These are phyloP conservation scores for Exophiala calicioides DNA, from an alignment of 2,329 filamentous ascomycete species.

Conservation along the genomic window DNA sequence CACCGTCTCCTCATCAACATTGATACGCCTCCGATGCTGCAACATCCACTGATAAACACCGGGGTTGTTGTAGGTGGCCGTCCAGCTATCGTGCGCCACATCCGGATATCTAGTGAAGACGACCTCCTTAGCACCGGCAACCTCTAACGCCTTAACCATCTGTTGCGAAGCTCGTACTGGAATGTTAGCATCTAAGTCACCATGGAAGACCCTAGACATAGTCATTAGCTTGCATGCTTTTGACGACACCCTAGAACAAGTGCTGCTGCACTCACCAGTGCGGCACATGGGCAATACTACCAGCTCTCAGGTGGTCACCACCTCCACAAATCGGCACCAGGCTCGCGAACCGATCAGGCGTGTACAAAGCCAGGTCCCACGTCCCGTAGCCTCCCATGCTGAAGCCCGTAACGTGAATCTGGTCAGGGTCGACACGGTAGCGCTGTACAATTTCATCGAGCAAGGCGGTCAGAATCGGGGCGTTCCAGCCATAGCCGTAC, in stretches of 20 bases:
- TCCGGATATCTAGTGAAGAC: conserved; percentile 18
- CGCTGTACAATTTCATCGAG: conserved; percentile 23
- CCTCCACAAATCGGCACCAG: conserved; percentile 23
- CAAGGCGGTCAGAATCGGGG: conserved; percentile 19
- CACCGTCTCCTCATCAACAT: conserved; percentile 20
- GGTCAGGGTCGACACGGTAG: conserved; percentile 20
- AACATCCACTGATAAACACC: conserved; percentile 25
- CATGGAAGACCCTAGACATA: conserved; percentile 18
- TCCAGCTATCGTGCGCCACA: conserved; percentile 26
- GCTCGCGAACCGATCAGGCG: conserved; percentile 21
- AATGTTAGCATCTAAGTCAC: conserved; percentile 22
- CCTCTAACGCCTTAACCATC: conserved; percentile 19
- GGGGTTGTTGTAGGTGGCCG: conserved; percentile 16
- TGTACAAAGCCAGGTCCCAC: conserved; percentile 21
- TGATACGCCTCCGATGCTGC: conserved; percentile 6
- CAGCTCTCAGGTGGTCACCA: conserved; percentile 13
- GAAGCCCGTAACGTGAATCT: conserved; percentile 24
- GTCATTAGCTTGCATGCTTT: background rate
- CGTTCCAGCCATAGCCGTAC: conserved; percentile 23
- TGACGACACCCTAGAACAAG: too few species aligned
- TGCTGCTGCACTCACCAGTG: conserved; percentile 19
- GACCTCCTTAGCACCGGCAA: conserved; percentile 13
- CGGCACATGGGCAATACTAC: conserved; percentile 22
- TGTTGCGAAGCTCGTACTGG: conserved; percentile 15
- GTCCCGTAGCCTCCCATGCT: conserved; percentile 26